phyloP scores from a whole-genome alignment of 2,329 filamentous ascomycete species.

The Botrytis tulipae region DNA sequence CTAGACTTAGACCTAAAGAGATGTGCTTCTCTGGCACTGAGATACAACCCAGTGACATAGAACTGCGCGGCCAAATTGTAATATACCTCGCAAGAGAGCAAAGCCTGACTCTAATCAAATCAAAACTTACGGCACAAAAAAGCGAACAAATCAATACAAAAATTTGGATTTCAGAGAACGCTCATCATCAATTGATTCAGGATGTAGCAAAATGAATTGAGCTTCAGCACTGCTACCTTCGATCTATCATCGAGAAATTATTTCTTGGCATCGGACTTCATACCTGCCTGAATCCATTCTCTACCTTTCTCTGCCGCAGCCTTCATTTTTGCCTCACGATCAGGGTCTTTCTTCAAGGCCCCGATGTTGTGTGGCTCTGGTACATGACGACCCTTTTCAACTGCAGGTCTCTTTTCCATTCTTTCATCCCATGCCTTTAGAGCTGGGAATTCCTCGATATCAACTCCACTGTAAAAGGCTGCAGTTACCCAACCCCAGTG shows the following conservation, averaged over 20 bases:
- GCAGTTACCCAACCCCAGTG: constrained; percentile 38
- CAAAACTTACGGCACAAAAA: not conserved
- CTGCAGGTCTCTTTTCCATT: constrained; percentile 65
- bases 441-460: constrained; percentile 72
- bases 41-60: not conserved
- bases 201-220: no score
- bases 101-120: not conserved
- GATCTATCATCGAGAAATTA: constrained; percentile 9
- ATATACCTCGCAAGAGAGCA: not conserved
- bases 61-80: not conserved
- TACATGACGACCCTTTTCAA: constrained; percentile 74
- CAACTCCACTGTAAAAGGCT: constrained; percentile 52
- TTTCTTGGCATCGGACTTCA: constrained; percentile 45
- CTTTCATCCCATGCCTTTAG: constrained; percentile 75
- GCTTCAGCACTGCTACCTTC: not conserved
- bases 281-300: constrained; percentile 66
- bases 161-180: not conserved
- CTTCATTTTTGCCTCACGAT: constrained; percentile 51
- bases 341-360: constrained; percentile 43
- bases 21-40: not conserved
- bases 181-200: not conserved
- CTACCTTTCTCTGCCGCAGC: constrained; percentile 51
- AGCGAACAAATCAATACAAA: not conserved
- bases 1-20: not conserved
- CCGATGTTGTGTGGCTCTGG: constrained; percentile 65